Evolutionary conservation across 2,329 filamentous ascomycete genomes (phyloP), one percentile per base, ranked within the genome.

Genomic region (Cordyceps militaris): DNA sequence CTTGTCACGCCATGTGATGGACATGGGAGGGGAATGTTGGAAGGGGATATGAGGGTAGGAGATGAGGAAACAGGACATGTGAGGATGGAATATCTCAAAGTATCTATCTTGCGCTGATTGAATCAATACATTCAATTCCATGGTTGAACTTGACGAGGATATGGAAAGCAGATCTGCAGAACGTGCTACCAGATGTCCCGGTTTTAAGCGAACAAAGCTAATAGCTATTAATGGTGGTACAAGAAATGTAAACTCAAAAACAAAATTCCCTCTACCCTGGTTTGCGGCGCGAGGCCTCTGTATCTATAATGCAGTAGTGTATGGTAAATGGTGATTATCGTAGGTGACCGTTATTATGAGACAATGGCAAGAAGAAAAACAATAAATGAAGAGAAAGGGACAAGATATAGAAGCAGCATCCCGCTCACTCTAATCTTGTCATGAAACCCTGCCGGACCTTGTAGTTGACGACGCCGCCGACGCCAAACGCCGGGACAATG

Each of bases 401-500:
- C 13, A 36, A 28, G 4, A 30, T 10, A 9, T 9, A 13, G 16
- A 10, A 30, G 40, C 3, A 19, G 42, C 23, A 11, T 9, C 8
- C 3, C 4, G 23, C 16, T 55, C 28, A 73, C 55, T 71, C 79
- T 59, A 89, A 67, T 64, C 70, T 79, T 63, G 74, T 75, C 86
- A 96, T 91, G 64, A 93, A 68, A 55, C 69, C 75, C 66, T 74
- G 77, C 64, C 91, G 79, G 46, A 93, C 77, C 66, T 88, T 85
- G 59, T 79, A 80, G 72, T 96, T 96, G 11, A 94, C 87, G 11
- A 96, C 89, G 0, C 91, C 91, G 1, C 91, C 92, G 13, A 96
- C 79, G 2, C 91, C 92, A 76, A 93, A 96, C 0, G 91, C 91
- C 19, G 91, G 91, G 2, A 96, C 80, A 64, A 96, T 96, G 66